Percentiles rank a stretch among this genome's conserved stretches.
Evolutionary conservation across 306 rosid species (phyloP).

Genomic region (Gynostemma pentaphyllum): DNA sequence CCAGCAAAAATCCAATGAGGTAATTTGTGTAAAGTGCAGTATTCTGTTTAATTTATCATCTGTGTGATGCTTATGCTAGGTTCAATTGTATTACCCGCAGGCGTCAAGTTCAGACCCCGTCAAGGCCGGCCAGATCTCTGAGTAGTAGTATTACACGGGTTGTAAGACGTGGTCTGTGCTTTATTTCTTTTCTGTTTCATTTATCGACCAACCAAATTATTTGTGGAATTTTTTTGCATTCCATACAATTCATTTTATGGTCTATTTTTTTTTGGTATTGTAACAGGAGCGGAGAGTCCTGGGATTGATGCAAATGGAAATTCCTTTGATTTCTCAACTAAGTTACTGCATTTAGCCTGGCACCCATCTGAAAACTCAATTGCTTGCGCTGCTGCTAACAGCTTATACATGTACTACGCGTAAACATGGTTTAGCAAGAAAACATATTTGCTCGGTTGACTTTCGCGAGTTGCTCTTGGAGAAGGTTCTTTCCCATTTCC

Average conservation of each 20-base stretch:
- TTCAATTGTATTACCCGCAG: constrained; percentile 17
- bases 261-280: constrained; percentile 5
- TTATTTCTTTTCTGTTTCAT: neutral
- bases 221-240: neutral
- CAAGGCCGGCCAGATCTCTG: constrained; percentile 43
- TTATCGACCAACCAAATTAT: neutral
- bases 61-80: neutral
- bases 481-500: constrained; percentile 13
- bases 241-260: neutral
- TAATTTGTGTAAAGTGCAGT: constrained; percentile 14
- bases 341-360: constrained; percentile 67
- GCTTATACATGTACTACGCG: constrained; percentile 61
- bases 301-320: constrained; percentile 49
- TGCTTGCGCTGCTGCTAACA: constrained; percentile 69
- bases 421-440: constrained; percentile 22
- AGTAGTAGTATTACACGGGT: constrained; percentile 46
- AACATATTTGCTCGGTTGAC: neutral
- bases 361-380: constrained; percentile 56
- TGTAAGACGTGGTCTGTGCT: constrained; percentile 39
- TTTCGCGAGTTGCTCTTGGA: constrained; percentile 4
- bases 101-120: constrained; percentile 52
- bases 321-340: constrained; percentile 44
- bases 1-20: constrained; percentile 99
- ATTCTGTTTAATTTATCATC: neutral
- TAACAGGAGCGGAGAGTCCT: constrained; percentile 36